phyloP scores from a whole-genome alignment of 345 rosid genomes.

The Citrus mangshanensis region DNA sequence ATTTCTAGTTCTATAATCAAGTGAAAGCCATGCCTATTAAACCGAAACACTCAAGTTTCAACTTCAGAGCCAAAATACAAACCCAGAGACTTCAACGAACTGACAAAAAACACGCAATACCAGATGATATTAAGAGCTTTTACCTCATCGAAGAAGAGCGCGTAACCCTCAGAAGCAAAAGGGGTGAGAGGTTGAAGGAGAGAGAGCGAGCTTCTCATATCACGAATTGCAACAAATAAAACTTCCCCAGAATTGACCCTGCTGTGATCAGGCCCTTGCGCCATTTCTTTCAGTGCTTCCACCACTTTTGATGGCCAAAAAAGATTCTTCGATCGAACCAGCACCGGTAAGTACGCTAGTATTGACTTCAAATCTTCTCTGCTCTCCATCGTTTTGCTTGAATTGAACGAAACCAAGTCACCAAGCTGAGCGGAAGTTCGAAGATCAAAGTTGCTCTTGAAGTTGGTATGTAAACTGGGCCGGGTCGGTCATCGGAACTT shows the following conservation, averaged over 20 bases:
- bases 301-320: slow-evolving; percentile 66
- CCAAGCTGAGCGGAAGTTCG: neutral
- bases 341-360: slow-evolving; percentile 48
- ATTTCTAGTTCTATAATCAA: neutral
- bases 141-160: slow-evolving; percentile 72
- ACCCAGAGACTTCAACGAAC: neutral
- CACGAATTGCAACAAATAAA: slow-evolving; percentile 50
- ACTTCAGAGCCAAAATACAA: neutral
- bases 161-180: slow-evolving; percentile 48
- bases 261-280: slow-evolving; percentile 63
- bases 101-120: neutral
- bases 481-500: too few relatives aligned
- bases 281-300: slow-evolving; percentile 57
- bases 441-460: neutral
- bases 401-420: neutral
- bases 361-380: slow-evolving; percentile 57
- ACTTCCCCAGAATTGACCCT: slow-evolving; percentile 60
- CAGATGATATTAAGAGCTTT: neutral
- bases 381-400: slow-evolving; percentile 42
- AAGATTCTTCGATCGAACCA: slow-evolving; percentile 44
- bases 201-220: slow-evolving; percentile 49
- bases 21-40: neutral
- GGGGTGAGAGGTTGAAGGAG: slow-evolving; percentile 41
- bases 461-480: neutral
- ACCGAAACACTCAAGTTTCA: neutral